Conservation (phyloP, 495 filamentous ascomycete species). For the Amphirosellinia nigrospora region DNA sequence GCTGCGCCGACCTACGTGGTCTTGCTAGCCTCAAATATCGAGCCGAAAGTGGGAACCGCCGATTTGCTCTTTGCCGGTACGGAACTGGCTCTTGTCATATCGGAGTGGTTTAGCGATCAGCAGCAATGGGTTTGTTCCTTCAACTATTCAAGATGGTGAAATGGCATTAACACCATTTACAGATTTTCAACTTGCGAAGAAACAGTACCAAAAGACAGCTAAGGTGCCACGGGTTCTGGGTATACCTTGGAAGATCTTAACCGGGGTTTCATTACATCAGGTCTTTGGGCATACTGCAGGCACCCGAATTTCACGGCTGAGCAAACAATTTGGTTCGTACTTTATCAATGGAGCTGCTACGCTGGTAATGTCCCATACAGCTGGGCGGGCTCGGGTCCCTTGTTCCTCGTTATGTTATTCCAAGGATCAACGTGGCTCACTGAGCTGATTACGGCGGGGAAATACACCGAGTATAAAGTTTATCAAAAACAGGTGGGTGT, state of each 20-base stretch:
- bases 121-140: conserved; percentile 77
- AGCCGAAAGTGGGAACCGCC: conserved; percentile 51
- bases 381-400: conserved; percentile 77
- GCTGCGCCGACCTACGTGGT: conserved; percentile 84
- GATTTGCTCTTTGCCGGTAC: conserved; percentile 73
- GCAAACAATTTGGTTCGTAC: conserved; percentile 84
- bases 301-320: conserved; percentile 97
- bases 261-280: conserved; percentile 85
- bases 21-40: conserved; percentile 58
- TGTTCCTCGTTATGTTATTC: conserved; percentile 78
- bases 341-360: conserved; percentile 88
- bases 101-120: conserved; percentile 85
- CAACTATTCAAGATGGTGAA: neutral
- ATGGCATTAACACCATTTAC: neutral
- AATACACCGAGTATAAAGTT: conserved; percentile 86
- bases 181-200: conserved; percentile 84
- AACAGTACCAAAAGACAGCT: conserved; percentile 70
- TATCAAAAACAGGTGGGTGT: conserved; percentile 84
- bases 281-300: conserved; percentile 83
- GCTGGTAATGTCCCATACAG: conserved; percentile 71
- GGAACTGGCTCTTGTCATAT: conserved; percentile 71
- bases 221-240: conserved; percentile 63
- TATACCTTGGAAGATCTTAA: conserved; percentile 79
- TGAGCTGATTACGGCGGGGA: conserved; percentile 75
- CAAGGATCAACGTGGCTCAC: conserved; percentile 88